Base-by-base conservation (phyloP, 768 basidiomycete species). In the Obba rivulosa region DNA sequence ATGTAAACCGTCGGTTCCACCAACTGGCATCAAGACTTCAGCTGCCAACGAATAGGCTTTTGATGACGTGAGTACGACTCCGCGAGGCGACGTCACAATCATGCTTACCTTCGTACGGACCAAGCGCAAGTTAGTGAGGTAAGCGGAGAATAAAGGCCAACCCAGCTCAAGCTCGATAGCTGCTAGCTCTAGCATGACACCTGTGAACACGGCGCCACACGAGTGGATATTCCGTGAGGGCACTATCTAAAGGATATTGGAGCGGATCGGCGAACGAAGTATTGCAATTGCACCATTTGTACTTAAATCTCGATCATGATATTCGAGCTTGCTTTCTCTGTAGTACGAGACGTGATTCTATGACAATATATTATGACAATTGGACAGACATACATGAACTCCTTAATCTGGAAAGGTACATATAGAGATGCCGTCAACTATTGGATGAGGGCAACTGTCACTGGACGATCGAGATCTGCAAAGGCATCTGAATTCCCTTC, bases 1-100 rank as follows among this genome's bases (percentile, higher is more conserved):
- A 92, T 66, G 43, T 75, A 63, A 18, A 92, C 72, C 10, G 67
- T 78, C n/a, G n/a, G n/a, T n/a, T n/a, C n/a, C n/a, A n/a, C n/a
- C n/a, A n/a, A 11, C 76, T 78, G 8, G 78, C 87, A 16, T 70
- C 62, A n/a, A 92, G 75, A 24, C 67, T 67, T 90, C 89, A 92
- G 34, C 71, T 77, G 22, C 89, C 89, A 34, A 87, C 68, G 63
- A 70, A 75, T 45, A 89, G 72, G 3, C 88, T 88, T 87, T 91
- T 53, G n/a, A 46, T 9, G 4, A 16, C 21, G 16, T 24, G 22
- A 31, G 16, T 17, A 31, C 11, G 34, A 45, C 44, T 24, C 22
- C 34, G 28, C 44, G 9, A 10, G 38, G 25, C 9, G 14, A 13
- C 8, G 34, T 10, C 10, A 48, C 49, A 28, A 37, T 41, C 37